Conservation (phyloP, 148 eudicot genomes). For the Rhododendron vialii region DNA sequence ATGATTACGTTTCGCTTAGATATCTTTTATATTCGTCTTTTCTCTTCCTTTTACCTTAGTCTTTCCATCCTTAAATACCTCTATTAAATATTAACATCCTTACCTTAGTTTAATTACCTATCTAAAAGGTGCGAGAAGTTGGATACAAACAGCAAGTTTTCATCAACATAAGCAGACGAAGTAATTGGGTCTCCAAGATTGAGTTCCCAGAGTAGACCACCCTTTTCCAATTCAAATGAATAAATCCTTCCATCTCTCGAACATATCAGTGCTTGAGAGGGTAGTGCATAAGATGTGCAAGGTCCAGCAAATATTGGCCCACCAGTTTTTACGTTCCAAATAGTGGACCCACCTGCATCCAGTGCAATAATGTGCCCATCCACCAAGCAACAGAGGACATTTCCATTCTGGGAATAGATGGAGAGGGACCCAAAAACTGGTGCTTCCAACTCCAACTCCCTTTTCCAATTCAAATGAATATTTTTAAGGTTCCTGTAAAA, state of each 20-base stretch:
- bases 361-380: constrained; percentile 62
- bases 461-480: too few species aligned
- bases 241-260: constrained; percentile 72
- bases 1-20: background rate
- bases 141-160: constrained; percentile 38
- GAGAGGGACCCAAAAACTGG: constrained; percentile 86
- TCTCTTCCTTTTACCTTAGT: background rate
- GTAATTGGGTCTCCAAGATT: constrained; percentile 65
- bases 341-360: constrained; percentile 42
- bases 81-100: background rate
- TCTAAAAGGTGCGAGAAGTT: constrained; percentile 32
- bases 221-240: constrained; percentile 55
- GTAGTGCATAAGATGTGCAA: constrained; percentile 25
- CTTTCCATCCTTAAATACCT: background rate
- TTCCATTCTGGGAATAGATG: constrained; percentile 39
- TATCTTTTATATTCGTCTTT: background rate
- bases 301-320: constrained; percentile 88
- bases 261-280: constrained; percentile 63
- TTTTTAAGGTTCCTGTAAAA: too few species aligned
- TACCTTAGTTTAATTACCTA: constrained; percentile 30
- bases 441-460: constrained; percentile 40
- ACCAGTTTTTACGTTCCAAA: constrained; percentile 62
- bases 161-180: constrained; percentile 83
- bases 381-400: constrained; percentile 74
- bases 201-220: constrained; percentile 63